Evolutionary conservation across 2,329 filamentous ascomycete species (phyloP).

Genomic region (Geosmithia morbida): DNA sequence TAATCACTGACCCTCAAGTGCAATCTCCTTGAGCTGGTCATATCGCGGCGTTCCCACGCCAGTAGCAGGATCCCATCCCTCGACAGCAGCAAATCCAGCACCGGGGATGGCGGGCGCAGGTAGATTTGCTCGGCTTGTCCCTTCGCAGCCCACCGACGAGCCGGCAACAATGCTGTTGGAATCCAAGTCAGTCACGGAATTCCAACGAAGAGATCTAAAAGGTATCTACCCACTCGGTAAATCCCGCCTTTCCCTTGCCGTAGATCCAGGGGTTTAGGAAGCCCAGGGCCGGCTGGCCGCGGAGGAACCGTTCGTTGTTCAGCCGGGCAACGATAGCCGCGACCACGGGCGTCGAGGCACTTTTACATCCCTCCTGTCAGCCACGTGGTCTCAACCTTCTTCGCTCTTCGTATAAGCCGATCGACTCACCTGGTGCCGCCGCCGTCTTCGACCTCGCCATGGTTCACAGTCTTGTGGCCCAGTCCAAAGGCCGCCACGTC

Average conservation of each 20-base stretch:
- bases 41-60: constrained; percentile 32
- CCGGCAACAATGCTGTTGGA: constrained; percentile 18
- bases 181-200: constrained; percentile 2
- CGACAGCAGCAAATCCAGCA: constrained; percentile 13
- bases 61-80: constrained; percentile 22
- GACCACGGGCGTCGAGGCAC: constrained; percentile 46
- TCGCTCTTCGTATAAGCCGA: neutral
- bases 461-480: constrained; percentile 17
- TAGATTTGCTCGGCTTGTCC: constrained; percentile 10
- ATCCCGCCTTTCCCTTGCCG: constrained; percentile 12
- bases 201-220: neutral
- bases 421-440: constrained; percentile 18
- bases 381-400: neutral
- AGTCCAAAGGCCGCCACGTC: constrained; percentile 43
- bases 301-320: constrained; percentile 45
- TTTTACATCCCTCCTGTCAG: constrained; percentile 8
- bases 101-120: constrained; percentile 11
- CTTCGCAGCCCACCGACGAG: constrained; percentile 15
- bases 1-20: neutral
- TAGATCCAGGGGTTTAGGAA: constrained; percentile 52
- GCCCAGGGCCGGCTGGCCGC: constrained; percentile 36
- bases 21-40: constrained; percentile 12
- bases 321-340: constrained; percentile 49
- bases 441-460: constrained; percentile 8
- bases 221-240: constrained; percentile 17